phyloP scores from a whole-genome alignment of 495 filamentous ascomycete species.

The Daldinia bambusicola region DNA sequence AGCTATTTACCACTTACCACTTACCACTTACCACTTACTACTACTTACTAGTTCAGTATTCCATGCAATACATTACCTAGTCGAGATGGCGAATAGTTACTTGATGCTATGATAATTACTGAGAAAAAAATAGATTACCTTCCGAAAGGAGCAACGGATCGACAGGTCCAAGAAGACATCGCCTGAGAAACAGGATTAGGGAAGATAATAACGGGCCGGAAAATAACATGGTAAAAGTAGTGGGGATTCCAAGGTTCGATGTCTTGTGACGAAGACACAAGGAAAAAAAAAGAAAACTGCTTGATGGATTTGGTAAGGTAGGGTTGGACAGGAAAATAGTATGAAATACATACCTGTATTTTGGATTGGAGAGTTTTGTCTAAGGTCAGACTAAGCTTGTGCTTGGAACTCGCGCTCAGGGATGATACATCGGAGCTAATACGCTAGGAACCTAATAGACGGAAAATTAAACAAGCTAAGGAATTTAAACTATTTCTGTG shows the following conservation, averaged over 20 bases:
- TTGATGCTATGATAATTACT: conserved; percentile 29
- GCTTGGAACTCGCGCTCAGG: background rate
- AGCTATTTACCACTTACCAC: too few species aligned
- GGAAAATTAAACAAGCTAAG: conserved; percentile 10
- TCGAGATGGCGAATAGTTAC: conserved; percentile 28
- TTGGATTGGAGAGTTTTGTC: conserved; percentile 22
- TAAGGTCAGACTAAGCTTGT: conserved; percentile 1
- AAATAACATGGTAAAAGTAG: conserved; percentile 24
- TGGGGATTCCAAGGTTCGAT: conserved; percentile 31
- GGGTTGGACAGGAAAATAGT: conserved; percentile 21
- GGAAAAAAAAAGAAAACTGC: conserved; percentile 1
- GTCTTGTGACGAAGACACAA: conserved; percentile 41
- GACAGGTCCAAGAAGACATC: conserved; percentile 19
- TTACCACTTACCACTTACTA: too few species aligned
- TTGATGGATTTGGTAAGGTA: background rate
- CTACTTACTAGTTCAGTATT: conserved; percentile 21
- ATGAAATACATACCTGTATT: background rate
- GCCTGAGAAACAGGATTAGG: conserved; percentile 27
- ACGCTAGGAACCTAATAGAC: background rate
- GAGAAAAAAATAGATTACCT: conserved; percentile 36
- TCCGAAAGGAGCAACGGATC: conserved; percentile 35
- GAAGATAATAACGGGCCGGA: conserved; percentile 28
- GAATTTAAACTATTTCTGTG: conserved; percentile 9
- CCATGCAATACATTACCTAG: conserved; percentile 23
- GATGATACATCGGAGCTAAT: too few species aligned